Evolutionary conservation across 768 basidiomycete genomes (phyloP), one percentile per base, ranked within the genome.

Genomic region (Psilocybe tampanensis): DNA sequence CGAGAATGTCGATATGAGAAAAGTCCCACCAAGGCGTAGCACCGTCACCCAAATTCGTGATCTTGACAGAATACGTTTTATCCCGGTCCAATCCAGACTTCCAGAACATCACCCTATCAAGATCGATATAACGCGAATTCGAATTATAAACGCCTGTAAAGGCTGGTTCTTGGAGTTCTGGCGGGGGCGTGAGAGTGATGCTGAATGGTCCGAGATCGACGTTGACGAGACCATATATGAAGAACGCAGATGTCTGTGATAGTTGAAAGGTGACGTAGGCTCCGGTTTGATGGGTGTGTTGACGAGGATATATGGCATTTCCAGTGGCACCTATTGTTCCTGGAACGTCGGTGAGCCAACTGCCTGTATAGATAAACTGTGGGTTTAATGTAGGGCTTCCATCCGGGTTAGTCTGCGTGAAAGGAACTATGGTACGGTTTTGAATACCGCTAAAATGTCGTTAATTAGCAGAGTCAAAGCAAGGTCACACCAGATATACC

Each of bases 201-300:
- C 15, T 42, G 21, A 56, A 60, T 15, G 44, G 39, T 5, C 51
- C 55, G 23, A 56, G 55, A 15, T 54, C 42, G 17, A 43, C 12
- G 24, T 60, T 60, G 23, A 60, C 59, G 13, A 52, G 55, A 17
- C 59, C 51, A 34, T 56, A 39, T 5, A 60, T 45, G n/a, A 53
- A 60, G 39, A 60, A 60, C 8, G 55, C 59, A 21, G 41, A 56
- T 3, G 59, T 52, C 7, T 55, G 47, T 11, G 50, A 45, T 17
- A 60, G 23, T 17, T 50, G 22, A n/a, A 60, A 60, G 1, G 59
- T 45, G 17, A 60, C 42, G 2, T 50, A 24, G 7, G 59, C 55
- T 24, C 55, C 59, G 1, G 39, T 19, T 17, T 34, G 18, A 3
- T n/a, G 6, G 9, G 59, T 60, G 17, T 52, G 26, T 26, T 52